Conservation (phyloP, 2,329 filamentous ascomycete genomes). For the Ceratocystis ficicola region DNA sequence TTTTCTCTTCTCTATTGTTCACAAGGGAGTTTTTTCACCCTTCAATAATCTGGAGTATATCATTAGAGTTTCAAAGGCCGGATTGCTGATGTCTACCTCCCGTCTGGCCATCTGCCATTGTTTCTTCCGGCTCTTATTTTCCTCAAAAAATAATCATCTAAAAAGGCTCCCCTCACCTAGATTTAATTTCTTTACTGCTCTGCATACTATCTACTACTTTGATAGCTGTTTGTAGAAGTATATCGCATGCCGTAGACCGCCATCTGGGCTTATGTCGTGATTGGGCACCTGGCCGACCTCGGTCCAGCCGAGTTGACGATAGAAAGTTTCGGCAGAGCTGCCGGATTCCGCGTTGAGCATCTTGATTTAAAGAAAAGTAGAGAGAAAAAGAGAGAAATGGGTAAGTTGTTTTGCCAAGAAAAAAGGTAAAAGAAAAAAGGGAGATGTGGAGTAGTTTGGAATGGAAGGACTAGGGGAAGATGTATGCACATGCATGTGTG, state of each 20-base stretch:
- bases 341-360: slow-evolving; percentile 42
- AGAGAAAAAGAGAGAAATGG: neutral
- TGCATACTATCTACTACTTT: neutral
- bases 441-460: neutral
- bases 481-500: neutral
- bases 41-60: neutral
- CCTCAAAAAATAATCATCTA: neutral
- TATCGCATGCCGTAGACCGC: slow-evolving; percentile 39
- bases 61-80: neutral
- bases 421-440: neutral
- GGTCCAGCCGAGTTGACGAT: slow-evolving; percentile 44
- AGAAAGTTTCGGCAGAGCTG: slow-evolving; percentile 42
- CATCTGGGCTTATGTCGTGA: slow-evolving; percentile 39
- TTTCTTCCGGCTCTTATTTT: neutral
- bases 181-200: neutral
- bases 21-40: neutral
- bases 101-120: neutral
- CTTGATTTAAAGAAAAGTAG: slow-evolving; percentile 27
- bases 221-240: slow-evolving; percentile 49
- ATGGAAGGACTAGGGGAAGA: neutral
- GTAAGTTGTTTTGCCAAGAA: slow-evolving; percentile 1
- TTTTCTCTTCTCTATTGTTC: slow-evolving; percentile 6
- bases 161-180: neutral
- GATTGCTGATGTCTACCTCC: neutral
- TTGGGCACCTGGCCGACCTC: slow-evolving; percentile 44